Evolutionary conservation across 225 moss, liverwort and hornwort genomes (phyloP).

Genomic region (Pseudisothecium myosuroides): DNA sequence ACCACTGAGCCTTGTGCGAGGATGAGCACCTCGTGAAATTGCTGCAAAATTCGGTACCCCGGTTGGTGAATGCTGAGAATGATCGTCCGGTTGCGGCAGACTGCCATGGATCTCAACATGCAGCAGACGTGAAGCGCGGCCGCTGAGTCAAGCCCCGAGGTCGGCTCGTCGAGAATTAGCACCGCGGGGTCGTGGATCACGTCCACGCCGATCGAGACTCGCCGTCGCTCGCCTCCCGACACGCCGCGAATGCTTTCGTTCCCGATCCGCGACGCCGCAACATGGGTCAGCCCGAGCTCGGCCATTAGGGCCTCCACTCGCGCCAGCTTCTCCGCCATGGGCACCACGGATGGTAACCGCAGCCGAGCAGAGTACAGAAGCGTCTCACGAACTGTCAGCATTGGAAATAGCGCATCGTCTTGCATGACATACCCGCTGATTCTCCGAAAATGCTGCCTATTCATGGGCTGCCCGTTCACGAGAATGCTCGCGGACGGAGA

Average conservation of each 20-base stretch:
- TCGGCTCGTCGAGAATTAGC: conserved; percentile 59
- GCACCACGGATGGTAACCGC: conserved; percentile 27
- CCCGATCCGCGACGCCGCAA: conserved; percentile 38
- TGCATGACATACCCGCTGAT: conserved; percentile 73
- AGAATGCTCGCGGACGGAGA: conserved; percentile 40
- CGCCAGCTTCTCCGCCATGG: conserved; percentile 31
- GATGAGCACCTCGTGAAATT: conserved; percentile 40
- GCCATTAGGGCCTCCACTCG: conserved; percentile 41
- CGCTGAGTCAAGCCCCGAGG: conserved; percentile 51
- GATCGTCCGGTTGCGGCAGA: conserved; percentile 36
- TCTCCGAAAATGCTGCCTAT: conserved; percentile 34
- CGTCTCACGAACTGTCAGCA: conserved; percentile 54
- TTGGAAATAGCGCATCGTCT: conserved; percentile 58
- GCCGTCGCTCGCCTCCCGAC: conserved; percentile 55
- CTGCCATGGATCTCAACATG: conserved; percentile 46
- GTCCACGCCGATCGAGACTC: conserved; percentile 66
- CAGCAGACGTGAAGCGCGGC: conserved; percentile 52
- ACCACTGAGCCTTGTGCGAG: conserved; percentile 50
- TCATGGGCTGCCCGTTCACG: conserved; percentile 51
- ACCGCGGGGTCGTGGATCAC: conserved; percentile 71
- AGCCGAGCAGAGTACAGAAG: conserved; percentile 45
- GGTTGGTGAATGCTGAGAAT: conserved; percentile 72
- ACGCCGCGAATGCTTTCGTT: conserved; percentile 48
- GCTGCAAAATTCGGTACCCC: conserved; percentile 44
- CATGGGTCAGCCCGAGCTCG: conserved; percentile 50